A percentile compares a stretch with the other conserved stretches of the same genome.
Evolutionary conservation across 1,139 yeast genomes (phyloP).

Genomic region (Arxiozyma slooffiae): DNA sequence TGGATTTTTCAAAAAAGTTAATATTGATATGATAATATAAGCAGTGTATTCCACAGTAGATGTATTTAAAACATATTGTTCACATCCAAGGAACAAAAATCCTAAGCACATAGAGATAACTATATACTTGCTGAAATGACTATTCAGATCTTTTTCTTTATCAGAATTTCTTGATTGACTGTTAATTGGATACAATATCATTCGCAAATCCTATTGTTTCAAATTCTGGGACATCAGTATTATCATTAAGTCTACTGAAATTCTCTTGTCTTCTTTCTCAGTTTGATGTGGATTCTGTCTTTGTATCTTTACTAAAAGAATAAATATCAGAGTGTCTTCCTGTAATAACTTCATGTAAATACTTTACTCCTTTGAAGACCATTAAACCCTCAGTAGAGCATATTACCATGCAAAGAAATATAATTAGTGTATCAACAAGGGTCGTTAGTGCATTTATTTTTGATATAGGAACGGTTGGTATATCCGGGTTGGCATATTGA

Average conservation of each 20-base stretch:
- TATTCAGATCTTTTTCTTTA: constrained; percentile 17
- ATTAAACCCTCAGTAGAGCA: constrained; percentile 88
- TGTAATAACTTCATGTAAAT: constrained; percentile 44
- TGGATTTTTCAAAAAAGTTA: constrained; percentile 68
- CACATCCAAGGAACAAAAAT: constrained; percentile 81
- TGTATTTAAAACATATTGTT: constrained; percentile 70
- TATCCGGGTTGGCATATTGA: constrained; percentile 35
- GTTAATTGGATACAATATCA: constrained; percentile 4
- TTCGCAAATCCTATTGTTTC: constrained; percentile 11
- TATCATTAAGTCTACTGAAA: background rate
- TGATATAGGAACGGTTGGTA: constrained; percentile 50
- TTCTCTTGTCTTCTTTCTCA: background rate
- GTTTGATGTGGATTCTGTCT: background rate
- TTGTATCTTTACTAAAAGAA: background rate
- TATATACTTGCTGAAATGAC: constrained; percentile 60
- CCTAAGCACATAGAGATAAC: constrained; percentile 81
- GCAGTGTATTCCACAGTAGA: constrained; percentile 31
- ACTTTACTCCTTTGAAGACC: constrained; percentile 61
- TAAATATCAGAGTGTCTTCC: constrained; percentile 26
- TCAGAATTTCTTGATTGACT: constrained; percentile 3
- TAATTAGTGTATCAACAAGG: constrained; percentile 49
- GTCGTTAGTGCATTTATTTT: constrained; percentile 49
- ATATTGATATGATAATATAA: constrained; percentile 60
- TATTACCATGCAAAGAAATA: constrained; percentile 66
- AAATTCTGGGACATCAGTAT: constrained; percentile 6